Evolutionary conservation across 176 grass and related monocot genomes (phyloP).

Genomic region (Rhynchospora breviuscula): DNA sequence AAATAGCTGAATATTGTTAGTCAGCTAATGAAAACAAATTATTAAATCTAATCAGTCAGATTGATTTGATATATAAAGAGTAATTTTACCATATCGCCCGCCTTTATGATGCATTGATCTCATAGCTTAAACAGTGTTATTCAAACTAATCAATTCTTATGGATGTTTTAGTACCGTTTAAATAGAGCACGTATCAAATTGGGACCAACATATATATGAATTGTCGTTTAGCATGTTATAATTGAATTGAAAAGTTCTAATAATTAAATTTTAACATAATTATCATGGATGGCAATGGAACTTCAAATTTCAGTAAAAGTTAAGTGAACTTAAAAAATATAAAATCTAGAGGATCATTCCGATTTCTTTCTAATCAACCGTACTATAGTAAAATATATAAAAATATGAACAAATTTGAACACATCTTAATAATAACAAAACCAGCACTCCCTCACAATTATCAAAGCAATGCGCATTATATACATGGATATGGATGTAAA

Average conservation of each 20-base stretch:
- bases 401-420: not conserved
- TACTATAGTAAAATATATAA: not conserved
- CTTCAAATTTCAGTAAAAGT: too few species aligned
- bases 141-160: not conserved
- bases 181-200: not conserved
- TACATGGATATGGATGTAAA: slow-evolving; percentile 1
- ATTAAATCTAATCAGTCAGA: too few species aligned
- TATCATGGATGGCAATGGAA: not conserved
- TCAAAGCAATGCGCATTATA: not conserved
- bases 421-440: not conserved
- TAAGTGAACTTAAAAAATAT: not conserved
- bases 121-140: not conserved
- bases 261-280: not conserved
- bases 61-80: not conserved
- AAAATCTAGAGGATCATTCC: not conserved
- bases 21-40: too few species aligned
- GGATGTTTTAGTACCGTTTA: too few species aligned
- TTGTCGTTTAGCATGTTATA: not conserved
- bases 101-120: not conserved
- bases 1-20: not conserved
- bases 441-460: not conserved
- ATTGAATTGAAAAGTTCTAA: not conserved
- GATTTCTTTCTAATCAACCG: not conserved
- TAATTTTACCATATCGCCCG: not conserved
- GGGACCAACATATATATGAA: not conserved